These are phyloP conservation scores for Metschnikowia similis DNA, from an alignment of 805 yeast species.

Conservation along the genomic window DNA sequence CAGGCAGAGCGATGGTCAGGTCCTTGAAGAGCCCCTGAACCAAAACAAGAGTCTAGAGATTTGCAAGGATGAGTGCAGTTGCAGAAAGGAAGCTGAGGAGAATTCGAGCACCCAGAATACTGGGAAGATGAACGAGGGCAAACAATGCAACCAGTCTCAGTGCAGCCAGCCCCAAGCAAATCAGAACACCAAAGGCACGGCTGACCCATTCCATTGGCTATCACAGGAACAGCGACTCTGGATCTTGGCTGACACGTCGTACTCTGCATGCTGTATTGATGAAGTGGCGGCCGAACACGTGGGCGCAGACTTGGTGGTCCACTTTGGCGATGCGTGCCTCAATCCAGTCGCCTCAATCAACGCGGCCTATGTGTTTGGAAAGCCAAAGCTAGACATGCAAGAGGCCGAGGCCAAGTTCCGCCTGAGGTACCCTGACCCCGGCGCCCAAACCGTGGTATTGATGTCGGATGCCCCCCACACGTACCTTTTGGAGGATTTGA, in stretches of 20 bases:
- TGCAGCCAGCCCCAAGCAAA: not conserved
- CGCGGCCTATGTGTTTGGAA: constrained; percentile 77
- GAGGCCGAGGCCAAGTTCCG: constrained; percentile 37
- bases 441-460: constrained; percentile 45
- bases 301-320: constrained; percentile 76
- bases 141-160: no score
- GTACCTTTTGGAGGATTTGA: constrained; percentile 38
- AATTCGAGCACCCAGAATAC: no score
- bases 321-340: constrained; percentile 93
- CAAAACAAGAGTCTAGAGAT: not conserved
- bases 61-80: not conserved
- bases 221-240: constrained; percentile 45
- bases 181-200: not conserved
- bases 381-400: constrained; percentile 49
- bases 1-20: not conserved
- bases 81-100: not conserved
- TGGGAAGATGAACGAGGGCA: no score
- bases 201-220: not conserved
- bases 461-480: constrained; percentile 77
- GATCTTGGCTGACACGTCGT: constrained; percentile 93
- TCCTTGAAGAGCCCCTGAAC: no score
- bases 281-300: constrained; percentile 97
- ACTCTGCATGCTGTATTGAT: constrained; percentile 92
- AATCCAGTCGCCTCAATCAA: constrained; percentile 71
- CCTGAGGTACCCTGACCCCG: constrained; percentile 33